These are phyloP conservation scores for Aspergillus wentii DNA, from an alignment of 495 filamentous ascomycete species.

Conservation along the genomic window DNA sequence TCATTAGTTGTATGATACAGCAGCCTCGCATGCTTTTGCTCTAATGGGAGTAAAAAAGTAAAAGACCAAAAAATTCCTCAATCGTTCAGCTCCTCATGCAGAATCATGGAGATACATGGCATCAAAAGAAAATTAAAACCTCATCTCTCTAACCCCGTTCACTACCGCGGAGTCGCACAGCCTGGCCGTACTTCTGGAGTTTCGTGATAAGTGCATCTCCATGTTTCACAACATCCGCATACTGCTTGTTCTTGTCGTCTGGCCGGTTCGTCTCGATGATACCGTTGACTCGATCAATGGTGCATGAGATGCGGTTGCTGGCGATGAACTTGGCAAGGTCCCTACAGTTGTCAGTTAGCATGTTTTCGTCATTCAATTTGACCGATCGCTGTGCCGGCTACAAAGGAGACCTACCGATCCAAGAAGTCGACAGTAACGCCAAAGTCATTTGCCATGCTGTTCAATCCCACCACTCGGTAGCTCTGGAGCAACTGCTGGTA, in stretches of 20 bases:
- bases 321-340: slow-evolving; percentile 97
- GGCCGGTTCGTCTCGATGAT: slow-evolving; percentile 97
- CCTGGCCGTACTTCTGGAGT: slow-evolving; percentile 97
- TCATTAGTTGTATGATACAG: slow-evolving; percentile 23
- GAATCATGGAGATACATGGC: slow-evolving; percentile 1
- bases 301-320: slow-evolving; percentile 87
- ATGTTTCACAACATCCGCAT: slow-evolving; percentile 93
- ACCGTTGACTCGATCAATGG: slow-evolving; percentile 94
- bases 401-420: slow-evolving; percentile 61
- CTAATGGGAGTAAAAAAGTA: slow-evolving; percentile 6
- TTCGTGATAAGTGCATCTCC: slow-evolving; percentile 97
- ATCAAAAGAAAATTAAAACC: background rate
- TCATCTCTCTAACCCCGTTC: slow-evolving; percentile 59
- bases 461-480: slow-evolving; percentile 91
- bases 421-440: slow-evolving; percentile 94
- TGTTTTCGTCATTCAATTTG: background rate
- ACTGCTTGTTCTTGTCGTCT: slow-evolving; percentile 99
- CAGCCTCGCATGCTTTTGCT: slow-evolving; percentile 18
- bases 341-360: slow-evolving; percentile 37
- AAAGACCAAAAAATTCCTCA: slow-evolving; percentile 9
- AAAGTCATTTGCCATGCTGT: slow-evolving; percentile 94
- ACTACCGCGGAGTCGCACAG: slow-evolving; percentile 88
- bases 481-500: slow-evolving; percentile 97
- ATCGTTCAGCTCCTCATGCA: slow-evolving; percentile 4
- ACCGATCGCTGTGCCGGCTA: too few relatives aligned